These are phyloP conservation scores for Yamadazyma sp. DNA, from an alignment of 1,139 yeast genomes.

Conservation along the genomic window DNA sequence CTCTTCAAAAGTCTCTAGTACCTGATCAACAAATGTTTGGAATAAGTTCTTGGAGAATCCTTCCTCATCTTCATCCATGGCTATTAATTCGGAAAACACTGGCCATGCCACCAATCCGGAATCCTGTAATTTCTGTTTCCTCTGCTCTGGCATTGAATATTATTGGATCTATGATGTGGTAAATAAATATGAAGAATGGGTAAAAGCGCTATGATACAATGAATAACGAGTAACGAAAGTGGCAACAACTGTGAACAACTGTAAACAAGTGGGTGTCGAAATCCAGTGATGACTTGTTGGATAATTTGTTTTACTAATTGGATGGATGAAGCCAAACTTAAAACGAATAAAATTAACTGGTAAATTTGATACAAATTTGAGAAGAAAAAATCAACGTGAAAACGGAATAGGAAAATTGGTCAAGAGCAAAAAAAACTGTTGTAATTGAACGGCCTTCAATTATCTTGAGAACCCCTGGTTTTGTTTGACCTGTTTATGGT, in stretches of 20 bases:
- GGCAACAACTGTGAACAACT: not conserved
- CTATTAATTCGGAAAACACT: slow-evolving; percentile 81
- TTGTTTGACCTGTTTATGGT: too few species aligned
- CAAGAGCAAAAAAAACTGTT: not conserved
- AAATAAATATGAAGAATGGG: not conserved
- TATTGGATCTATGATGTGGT: too few species aligned
- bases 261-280: not conserved
- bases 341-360: not conserved
- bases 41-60: slow-evolving; percentile 79
- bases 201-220: not conserved
- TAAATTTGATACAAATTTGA: not conserved
- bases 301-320: too few species aligned
- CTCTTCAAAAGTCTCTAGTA: slow-evolving; percentile 71
- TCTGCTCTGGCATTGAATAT: slow-evolving; percentile 31
- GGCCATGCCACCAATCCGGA: slow-evolving; percentile 82
- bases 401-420: not conserved
- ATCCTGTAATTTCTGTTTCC: slow-evolving; percentile 37
- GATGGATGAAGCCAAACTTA: not conserved
- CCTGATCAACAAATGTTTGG: slow-evolving; percentile 86
- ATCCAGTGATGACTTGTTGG: too few species aligned
- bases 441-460: too few species aligned
- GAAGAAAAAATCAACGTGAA: not conserved
- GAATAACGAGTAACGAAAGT: not conserved
- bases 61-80: slow-evolving; percentile 93
- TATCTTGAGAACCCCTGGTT: too few species aligned